These are phyloP conservation scores for Talaromyces ruber DNA, from an alignment of 495 filamentous ascomycete species.

Conservation along the genomic window DNA sequence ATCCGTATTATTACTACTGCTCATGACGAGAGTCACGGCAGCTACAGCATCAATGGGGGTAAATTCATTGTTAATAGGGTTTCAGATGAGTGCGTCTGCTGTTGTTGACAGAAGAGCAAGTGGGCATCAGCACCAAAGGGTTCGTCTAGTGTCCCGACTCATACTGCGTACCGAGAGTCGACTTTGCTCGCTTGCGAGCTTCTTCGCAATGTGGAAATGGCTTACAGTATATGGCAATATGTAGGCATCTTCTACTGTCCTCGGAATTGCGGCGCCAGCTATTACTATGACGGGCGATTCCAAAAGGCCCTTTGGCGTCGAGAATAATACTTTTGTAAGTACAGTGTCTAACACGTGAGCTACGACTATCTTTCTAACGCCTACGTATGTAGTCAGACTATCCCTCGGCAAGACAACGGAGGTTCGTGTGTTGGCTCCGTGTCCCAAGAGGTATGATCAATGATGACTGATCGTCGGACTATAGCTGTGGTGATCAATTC, in stretches of 20 bases:
- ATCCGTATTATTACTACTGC: not conserved
- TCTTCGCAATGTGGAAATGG: not conserved
- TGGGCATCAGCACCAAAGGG: not conserved
- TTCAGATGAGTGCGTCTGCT: not conserved
- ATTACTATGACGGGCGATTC: constrained; percentile 23
- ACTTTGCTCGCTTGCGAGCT: not conserved
- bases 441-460: not conserved
- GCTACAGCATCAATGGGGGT: not conserved
- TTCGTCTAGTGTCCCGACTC: not conserved
- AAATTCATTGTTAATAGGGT: not conserved
- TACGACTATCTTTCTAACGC: not conserved
- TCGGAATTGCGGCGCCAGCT: not conserved
- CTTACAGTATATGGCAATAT: not conserved
- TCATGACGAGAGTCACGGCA: not conserved
- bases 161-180: not conserved
- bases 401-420: constrained; percentile 22
- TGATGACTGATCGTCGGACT: not conserved
- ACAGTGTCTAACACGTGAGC: not conserved
- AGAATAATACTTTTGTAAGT: constrained; percentile 40
- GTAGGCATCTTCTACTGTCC: not conserved
- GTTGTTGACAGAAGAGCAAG: not conserved
- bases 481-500: constrained; percentile 18
- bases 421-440: constrained; percentile 8
- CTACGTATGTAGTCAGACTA: constrained; percentile 26
- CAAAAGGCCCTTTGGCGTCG: constrained; percentile 33